Evolutionary conservation across 306 rosid genomes (phyloP).

Genomic region (Castanospermum australe): DNA sequence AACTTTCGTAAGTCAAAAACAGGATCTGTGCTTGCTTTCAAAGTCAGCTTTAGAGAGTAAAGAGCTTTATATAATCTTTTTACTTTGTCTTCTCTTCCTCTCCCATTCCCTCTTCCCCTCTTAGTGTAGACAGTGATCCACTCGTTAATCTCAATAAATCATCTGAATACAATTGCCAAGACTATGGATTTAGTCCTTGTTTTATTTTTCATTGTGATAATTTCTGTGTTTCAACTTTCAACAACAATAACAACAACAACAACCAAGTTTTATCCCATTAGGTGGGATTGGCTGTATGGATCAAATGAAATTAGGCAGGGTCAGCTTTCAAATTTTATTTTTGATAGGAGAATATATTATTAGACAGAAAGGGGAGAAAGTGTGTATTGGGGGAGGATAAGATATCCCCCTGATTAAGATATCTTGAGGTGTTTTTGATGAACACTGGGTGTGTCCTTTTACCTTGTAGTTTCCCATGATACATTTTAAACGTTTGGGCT

Average conservation of each 20-base stretch:
- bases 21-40: constrained; percentile 85
- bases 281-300: no score
- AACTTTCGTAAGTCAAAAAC: constrained; percentile 78
- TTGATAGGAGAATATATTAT: no score
- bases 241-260: neutral
- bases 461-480: neutral
- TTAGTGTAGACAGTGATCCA: neutral
- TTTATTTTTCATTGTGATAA: neutral
- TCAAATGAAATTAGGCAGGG: no score
- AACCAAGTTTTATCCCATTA: no score
- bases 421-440: neutral
- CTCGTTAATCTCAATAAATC: neutral
- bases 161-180: neutral
- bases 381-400: no score
- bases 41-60: constrained; percentile 97
- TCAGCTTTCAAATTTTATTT: no score
- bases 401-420: no score
- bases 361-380: no score
- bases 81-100: neutral
- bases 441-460: neutral
- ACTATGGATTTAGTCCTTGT: neutral
- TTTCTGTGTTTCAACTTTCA: neutral
- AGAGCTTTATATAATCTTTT: neutral
- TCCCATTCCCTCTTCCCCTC: neutral
- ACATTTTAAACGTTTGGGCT: neutral